A percentile compares a stretch with the other conserved stretches of the same genome.
Evolutionary conservation across 768 basidiomycete species (phyloP).

Genomic region (Dioszegia aurantiaca): DNA sequence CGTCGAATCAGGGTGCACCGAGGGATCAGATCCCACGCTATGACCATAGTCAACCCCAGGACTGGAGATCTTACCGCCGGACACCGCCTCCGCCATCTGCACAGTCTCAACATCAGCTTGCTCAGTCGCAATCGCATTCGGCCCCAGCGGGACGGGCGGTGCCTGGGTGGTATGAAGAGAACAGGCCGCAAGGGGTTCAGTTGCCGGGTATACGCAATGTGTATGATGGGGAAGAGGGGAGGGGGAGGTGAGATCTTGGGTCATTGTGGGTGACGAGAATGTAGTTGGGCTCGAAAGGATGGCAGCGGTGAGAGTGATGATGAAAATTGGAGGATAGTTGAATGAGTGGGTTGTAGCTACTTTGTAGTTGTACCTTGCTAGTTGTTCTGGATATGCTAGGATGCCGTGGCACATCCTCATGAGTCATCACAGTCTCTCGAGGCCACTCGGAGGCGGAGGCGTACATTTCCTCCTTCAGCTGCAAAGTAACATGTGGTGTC

Average conservation of each 20-base stretch:
- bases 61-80: not conserved
- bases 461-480: too few relatives aligned
- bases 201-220: not conserved
- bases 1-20: not conserved
- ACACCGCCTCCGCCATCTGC: not conserved
- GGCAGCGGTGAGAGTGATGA: not conserved
- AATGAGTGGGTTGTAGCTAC: too few relatives aligned
- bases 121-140: not conserved
- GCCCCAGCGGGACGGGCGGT: not conserved
- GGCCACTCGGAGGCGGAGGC: too few relatives aligned
- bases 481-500: too few relatives aligned
- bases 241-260: too few relatives aligned
- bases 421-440: too few relatives aligned
- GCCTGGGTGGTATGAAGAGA: not conserved
- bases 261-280: too few relatives aligned
- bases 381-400: too few relatives aligned
- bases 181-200: not conserved
- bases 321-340: too few relatives aligned
- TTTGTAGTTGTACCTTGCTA: too few relatives aligned
- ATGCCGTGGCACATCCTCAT: too few relatives aligned
- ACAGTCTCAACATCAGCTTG: not conserved
- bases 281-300: not conserved
- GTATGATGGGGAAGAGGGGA: not conserved
- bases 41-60: constrained; percentile 1
- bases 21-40: not conserved